A percentile compares a stretch with the other conserved stretches of the same genome.
Evolutionary conservation across 345 rosid species (phyloP).

Genomic region (Eucalyptus erythrocorys): DNA sequence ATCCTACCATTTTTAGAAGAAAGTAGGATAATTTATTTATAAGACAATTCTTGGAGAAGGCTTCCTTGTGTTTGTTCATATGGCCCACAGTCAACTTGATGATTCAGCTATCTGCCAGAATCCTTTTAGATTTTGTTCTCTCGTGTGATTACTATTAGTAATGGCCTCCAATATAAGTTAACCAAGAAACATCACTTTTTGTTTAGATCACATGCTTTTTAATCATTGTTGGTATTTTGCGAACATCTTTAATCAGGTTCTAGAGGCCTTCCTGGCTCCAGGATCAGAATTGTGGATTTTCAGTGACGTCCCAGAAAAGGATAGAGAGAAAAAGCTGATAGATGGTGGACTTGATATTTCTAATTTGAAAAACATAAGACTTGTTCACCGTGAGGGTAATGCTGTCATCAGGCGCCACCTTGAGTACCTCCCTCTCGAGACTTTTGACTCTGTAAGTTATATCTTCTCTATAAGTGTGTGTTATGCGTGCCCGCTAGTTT

Average conservation of each 20-base stretch:
- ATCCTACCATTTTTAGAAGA: neutral
- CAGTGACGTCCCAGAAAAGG: conserved; percentile 77
- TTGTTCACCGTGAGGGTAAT: conserved; percentile 78
- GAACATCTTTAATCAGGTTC: conserved; percentile 35
- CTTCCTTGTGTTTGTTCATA: neutral
- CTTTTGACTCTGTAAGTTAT: conserved; percentile 91
- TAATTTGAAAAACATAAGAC: conserved; percentile 47
- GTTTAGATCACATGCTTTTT: neutral
- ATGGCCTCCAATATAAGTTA: neutral
- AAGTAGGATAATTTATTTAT: neutral
- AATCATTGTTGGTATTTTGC: neutral
- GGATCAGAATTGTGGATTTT: conserved; percentile 96
- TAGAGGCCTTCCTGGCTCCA: conserved; percentile 80
- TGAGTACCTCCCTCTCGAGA: conserved; percentile 77
- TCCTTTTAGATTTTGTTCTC: neutral
- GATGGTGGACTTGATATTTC: conserved; percentile 70
- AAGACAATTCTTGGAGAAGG: neutral
- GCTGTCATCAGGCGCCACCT: conserved; percentile 81
- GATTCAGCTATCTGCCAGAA: neutral
- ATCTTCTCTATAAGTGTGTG: neutral
- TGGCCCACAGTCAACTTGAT: neutral
- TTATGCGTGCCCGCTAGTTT: neutral
- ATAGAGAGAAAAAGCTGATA: conserved; percentile 67
- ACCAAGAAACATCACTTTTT: neutral
- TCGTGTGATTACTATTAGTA: neutral